Evolutionary conservation across 345 rosid genomes (phyloP).

Genomic region (Kandelia obovata): DNA sequence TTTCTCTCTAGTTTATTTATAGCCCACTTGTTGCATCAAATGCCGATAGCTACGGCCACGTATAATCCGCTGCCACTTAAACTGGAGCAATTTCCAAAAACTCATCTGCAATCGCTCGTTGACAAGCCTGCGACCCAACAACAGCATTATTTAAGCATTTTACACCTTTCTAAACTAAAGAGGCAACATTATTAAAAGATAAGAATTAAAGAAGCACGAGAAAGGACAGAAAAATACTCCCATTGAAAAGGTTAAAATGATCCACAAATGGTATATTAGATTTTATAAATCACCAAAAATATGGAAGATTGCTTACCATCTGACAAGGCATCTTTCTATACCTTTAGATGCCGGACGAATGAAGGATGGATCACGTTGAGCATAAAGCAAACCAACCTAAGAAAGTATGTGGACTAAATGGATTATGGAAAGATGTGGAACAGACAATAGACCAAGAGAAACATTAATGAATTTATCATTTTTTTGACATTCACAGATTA

Average conservation of each 20-base stretch:
- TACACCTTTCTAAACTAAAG: neutral
- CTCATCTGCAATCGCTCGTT: conserved; percentile 64
- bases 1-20: conserved; percentile 26
- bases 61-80: conserved; percentile 65
- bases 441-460: neutral
- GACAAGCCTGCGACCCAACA: conserved; percentile 61
- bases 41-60: conserved; percentile 91
- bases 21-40: conserved; percentile 68
- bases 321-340: conserved; percentile 77
- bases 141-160: conserved; percentile 2
- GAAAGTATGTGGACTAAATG: conserved; percentile 4
- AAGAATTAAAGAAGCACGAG: too few relatives aligned
- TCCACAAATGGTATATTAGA: neutral
- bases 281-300: neutral
- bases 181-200: neutral
- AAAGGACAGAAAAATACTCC: too few relatives aligned
- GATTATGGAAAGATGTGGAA: conserved; percentile 3
- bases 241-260: neutral
- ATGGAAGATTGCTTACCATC: conserved; percentile 57
- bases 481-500: neutral
- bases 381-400: conserved; percentile 84
- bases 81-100: conserved; percentile 39
- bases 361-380: conserved; percentile 85
- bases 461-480: too few relatives aligned
- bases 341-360: conserved; percentile 83